Evolutionary conservation across 1,284 basidiomycete species (phyloP).

Genomic region (Trametes sp.): DNA sequence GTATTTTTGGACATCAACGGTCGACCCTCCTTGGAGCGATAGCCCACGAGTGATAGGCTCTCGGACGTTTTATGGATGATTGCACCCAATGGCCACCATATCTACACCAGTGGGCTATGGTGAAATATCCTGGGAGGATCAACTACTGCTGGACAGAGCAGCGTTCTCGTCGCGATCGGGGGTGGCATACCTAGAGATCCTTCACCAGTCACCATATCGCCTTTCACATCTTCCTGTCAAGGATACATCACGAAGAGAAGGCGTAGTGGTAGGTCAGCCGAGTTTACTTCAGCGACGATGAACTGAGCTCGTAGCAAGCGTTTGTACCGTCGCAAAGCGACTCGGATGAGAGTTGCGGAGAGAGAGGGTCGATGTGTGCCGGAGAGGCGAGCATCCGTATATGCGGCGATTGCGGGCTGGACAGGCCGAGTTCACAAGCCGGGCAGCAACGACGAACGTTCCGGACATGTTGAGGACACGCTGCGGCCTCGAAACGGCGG

Average conservation of each 20-base stretch:
- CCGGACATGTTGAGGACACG: background rate
- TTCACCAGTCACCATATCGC: background rate
- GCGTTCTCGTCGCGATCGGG: background rate
- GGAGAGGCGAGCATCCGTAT: background rate
- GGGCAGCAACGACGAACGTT: constrained; percentile 10
- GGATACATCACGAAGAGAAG: background rate
- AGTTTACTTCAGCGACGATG: background rate
- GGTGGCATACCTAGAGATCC: background rate
- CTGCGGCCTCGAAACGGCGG: background rate
- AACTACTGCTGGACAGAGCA: background rate
- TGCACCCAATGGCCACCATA: no score
- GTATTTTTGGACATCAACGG: constrained; percentile 5
- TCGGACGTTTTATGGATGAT: background rate
- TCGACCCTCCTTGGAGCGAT: no score
- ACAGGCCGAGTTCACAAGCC: background rate
- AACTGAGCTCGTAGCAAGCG: background rate
- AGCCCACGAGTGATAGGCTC: background rate
- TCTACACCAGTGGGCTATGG: no score
- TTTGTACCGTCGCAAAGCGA: background rate
- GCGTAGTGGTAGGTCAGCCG: background rate
- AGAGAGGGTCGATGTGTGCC: background rate
- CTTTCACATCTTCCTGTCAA: background rate
- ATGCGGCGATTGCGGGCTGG: background rate
- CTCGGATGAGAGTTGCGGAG: background rate
- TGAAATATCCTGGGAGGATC: no score